These are phyloP conservation scores for Kluyveromyces sp. DNA, from an alignment of 1,139 yeast species.

Conservation along the genomic window DNA sequence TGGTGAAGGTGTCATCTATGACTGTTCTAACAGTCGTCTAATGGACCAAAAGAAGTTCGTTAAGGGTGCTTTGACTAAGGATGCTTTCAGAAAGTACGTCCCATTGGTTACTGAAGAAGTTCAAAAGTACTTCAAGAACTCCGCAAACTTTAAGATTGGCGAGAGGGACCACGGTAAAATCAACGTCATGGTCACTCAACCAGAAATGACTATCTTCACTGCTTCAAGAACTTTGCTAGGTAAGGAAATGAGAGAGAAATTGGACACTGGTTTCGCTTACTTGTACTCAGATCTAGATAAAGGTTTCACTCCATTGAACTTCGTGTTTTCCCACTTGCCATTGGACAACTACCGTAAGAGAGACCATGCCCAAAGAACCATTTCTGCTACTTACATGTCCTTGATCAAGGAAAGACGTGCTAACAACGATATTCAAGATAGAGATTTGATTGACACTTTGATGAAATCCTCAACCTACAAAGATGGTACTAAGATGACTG, in stretches of 20 bases:
- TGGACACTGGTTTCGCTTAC: slow-evolving; percentile 77
- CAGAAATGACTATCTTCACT: slow-evolving; percentile 93
- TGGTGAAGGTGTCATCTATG: slow-evolving; percentile 95
- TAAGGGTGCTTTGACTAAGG: slow-evolving; percentile 79
- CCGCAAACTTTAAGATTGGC: slow-evolving; percentile 37
- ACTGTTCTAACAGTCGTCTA: slow-evolving; percentile 84
- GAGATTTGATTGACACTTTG: slow-evolving; percentile 85
- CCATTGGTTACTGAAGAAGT: slow-evolving; percentile 83
- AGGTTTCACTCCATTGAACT: slow-evolving; percentile 94
- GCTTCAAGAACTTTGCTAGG: slow-evolving; percentile 90
- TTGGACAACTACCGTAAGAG: slow-evolving; percentile 78
- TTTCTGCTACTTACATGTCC: slow-evolving; percentile 71
- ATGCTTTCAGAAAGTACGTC: slow-evolving; percentile 76
- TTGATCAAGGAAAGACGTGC: slow-evolving; percentile 68
- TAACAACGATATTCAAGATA: slow-evolving; percentile 65
- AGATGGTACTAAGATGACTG: slow-evolving; percentile 92
- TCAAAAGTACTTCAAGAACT: slow-evolving; percentile 48
- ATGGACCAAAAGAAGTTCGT: slow-evolving; percentile 99
- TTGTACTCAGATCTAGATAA: slow-evolving; percentile 88
- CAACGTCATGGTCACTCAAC: slow-evolving; percentile 77
- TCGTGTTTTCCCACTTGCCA: slow-evolving; percentile 91
- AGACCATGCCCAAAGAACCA: slow-evolving; percentile 79
- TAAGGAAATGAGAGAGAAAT: slow-evolving; percentile 77
- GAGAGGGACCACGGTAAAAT: slow-evolving; percentile 42
- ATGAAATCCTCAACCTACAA: slow-evolving; percentile 78